A percentile compares a stretch with the other conserved stretches of the same genome.
Conservation (phyloP, 768 basidiomycete genomes). For the Fibroporia radiculosa region DNA sequence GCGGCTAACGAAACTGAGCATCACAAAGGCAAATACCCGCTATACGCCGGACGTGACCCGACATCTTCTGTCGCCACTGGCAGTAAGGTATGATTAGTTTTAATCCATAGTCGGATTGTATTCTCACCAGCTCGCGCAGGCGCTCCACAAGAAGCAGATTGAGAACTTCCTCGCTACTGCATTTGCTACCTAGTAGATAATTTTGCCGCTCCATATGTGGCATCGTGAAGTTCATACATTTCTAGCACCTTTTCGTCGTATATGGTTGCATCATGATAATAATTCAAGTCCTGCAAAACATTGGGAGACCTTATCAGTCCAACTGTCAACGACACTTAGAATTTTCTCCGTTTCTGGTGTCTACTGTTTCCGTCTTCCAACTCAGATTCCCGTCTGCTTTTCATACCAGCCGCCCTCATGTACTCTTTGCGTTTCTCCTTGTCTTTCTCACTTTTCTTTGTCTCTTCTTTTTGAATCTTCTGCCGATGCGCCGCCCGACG, state of each 20-base stretch:
- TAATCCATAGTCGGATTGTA: background rate
- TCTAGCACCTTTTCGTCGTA: too few species aligned
- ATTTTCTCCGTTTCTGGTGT: slow-evolving; percentile 33
- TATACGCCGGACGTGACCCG: slow-evolving; percentile 88
- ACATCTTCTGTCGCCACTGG: slow-evolving; percentile 90
- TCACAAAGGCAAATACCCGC: slow-evolving; percentile 86
- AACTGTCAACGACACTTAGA: too few species aligned
- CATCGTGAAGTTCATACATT: too few species aligned
- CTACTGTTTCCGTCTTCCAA: slow-evolving; percentile 43
- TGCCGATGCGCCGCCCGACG: slow-evolving; percentile 60
- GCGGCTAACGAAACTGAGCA: slow-evolving; percentile 86
- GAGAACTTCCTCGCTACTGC: slow-evolving; percentile 62
- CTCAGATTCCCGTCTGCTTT: slow-evolving; percentile 59
- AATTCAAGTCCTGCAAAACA: too few species aligned
- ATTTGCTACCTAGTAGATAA: too few species aligned
- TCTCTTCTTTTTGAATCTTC: slow-evolving; percentile 66
- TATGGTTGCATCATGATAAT: too few species aligned
- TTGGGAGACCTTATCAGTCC: too few species aligned
- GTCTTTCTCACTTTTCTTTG: slow-evolving; percentile 53
- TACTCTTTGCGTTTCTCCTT: slow-evolving; percentile 71
- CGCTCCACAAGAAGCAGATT: slow-evolving; percentile 87
- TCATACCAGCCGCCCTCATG: slow-evolving; percentile 66
- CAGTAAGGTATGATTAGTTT: slow-evolving; percentile 55
- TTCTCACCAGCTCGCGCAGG: slow-evolving; percentile 30
- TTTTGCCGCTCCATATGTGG: too few species aligned